These are phyloP conservation scores for Coemansia sp. DNA, from an alignment of 192 early-diverging fungal species.

Conservation along the genomic window DNA sequence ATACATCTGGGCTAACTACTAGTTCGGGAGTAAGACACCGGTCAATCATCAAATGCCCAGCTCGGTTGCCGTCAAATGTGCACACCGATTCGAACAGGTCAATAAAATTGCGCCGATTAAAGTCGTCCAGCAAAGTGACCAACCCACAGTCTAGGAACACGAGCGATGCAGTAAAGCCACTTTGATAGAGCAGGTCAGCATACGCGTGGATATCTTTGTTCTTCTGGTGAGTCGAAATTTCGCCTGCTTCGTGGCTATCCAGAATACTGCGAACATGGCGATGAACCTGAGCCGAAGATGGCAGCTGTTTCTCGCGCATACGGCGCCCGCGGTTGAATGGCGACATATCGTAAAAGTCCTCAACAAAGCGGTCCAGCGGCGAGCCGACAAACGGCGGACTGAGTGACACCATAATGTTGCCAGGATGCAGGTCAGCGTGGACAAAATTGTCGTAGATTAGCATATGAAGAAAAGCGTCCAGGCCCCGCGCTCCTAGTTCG, in stretches of 20 bases:
- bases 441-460: conserved; percentile 92
- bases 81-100: conserved; percentile 89
- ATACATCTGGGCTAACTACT: conserved; percentile 73
- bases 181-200: conserved; percentile 53
- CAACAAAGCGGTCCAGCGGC: conserved; percentile 55
- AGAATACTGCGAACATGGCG: conserved; percentile 26
- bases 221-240: conserved; percentile 15
- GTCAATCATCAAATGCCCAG: conserved; percentile 85
- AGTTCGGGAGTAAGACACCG: conserved; percentile 72
- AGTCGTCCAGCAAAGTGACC: conserved; percentile 71
- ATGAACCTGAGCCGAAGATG: conserved; percentile 33
- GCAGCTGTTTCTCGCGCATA: conserved; percentile 17
- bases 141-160: conserved; percentile 91
- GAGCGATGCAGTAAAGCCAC: conserved; percentile 75
- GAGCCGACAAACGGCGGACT: conserved; percentile 60
- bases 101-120: conserved; percentile 82
- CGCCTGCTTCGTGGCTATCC: conserved; percentile 20
- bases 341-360: conserved; percentile 54
- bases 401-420: conserved; percentile 88
- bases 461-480: conserved; percentile 85
- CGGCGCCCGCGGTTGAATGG: conserved; percentile 28
- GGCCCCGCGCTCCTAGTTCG: conserved; percentile 77
- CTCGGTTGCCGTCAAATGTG: conserved; percentile 79
- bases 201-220: conserved; percentile 28
- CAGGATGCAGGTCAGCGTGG: conserved; percentile 93